phyloP scores from a whole-genome alignment of 345 rosid genomes.

The Clarkia xantiana region DNA sequence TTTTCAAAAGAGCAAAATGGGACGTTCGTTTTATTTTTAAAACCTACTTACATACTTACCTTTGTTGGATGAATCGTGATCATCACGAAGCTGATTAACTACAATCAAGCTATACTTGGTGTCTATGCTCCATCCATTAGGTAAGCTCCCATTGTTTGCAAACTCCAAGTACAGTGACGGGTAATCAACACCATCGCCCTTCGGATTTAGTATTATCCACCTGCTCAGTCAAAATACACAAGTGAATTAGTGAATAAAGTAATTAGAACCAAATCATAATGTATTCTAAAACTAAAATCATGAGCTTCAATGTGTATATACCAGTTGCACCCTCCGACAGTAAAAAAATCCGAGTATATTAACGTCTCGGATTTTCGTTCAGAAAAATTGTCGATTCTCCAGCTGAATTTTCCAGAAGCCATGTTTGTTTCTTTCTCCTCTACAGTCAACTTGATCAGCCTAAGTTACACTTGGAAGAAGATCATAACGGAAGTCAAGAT shows the following conservation, averaged over 20 bases:
- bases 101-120: no score
- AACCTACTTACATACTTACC: no score
- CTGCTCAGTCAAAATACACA: not conserved
- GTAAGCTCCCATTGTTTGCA: not conserved
- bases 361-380: not conserved
- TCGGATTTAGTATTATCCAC: conserved; percentile 1
- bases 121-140: conserved; percentile 3
- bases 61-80: no score
- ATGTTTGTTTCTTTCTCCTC: no score
- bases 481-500: no score
- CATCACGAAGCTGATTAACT: no score
- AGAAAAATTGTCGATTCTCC: conserved; percentile 8
- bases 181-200: not conserved
- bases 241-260: not conserved
- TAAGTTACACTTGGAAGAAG: no score
- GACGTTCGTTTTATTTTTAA: no score
- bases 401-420: conserved; percentile 1
- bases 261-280: not conserved
- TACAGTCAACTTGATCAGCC: no score
- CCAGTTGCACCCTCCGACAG: conserved; percentile 7
- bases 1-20: no score
- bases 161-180: not conserved
- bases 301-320: not conserved
- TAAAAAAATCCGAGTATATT: not conserved
- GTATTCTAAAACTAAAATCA: no score